A percentile compares a stretch with the other conserved stretches of the same genome.
Conservation (phyloP, 257 asterid genomes). For the Solanum gandarillasii region DNA sequence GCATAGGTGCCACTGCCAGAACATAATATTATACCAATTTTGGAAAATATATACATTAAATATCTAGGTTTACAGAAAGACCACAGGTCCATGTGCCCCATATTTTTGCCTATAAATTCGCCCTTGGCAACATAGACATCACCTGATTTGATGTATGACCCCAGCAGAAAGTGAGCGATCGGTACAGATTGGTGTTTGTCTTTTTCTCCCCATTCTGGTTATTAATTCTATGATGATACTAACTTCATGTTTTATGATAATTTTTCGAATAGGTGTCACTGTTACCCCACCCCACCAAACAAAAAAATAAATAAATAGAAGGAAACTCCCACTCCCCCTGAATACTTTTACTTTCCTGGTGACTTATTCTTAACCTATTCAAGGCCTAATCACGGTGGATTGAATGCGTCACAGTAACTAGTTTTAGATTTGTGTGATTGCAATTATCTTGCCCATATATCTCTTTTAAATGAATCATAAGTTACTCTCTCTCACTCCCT, state of each 20-base stretch:
- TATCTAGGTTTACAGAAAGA: background rate
- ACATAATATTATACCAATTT: background rate
- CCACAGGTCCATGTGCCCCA: background rate
- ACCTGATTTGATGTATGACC: background rate
- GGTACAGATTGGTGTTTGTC: background rate
- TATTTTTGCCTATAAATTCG: background rate
- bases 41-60: background rate
- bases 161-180: background rate
- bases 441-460: background rate
- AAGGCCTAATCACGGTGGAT: background rate
- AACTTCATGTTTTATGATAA: background rate
- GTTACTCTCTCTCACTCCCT: background rate
- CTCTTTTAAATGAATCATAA: background rate
- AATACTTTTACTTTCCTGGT: background rate
- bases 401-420: background rate
- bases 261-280: background rate
- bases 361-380: background rate
- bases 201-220: background rate
- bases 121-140: background rate
- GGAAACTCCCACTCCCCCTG: background rate
- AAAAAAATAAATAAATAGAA: background rate
- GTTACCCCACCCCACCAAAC: background rate
- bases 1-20: background rate
- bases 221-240: background rate
- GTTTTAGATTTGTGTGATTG: background rate